phyloP scores from a whole-genome alignment of 108 stramenopile species.

The Pelagomonas calceolata region DNA sequence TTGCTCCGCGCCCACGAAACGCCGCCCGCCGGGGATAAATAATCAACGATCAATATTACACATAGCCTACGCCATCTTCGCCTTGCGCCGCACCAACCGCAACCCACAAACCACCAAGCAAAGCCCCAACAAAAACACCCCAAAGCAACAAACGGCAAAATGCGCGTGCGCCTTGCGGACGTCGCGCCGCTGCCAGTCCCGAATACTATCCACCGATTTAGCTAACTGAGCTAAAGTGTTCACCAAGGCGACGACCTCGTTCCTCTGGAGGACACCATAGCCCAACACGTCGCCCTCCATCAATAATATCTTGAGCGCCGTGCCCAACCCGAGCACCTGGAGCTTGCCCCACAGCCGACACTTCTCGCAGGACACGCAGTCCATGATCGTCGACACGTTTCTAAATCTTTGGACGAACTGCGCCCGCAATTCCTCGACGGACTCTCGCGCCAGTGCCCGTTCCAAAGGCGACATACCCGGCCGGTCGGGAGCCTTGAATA shows the following conservation, averaged over 20 bases:
- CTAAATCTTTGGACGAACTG: conserved; percentile 15
- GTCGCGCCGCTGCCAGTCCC: background rate
- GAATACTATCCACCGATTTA: background rate
- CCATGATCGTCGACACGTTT: conserved; percentile 21
- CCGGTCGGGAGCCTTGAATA: conserved; percentile 13
- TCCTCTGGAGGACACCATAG: background rate
- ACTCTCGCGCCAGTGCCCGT: background rate
- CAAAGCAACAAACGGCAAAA: background rate
- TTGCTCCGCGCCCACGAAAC: no score
- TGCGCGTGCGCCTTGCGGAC: background rate
- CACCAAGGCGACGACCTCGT: conserved; percentile 15
- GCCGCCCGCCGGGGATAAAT: no score
- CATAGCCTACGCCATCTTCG: no score
- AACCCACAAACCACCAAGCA: no score
- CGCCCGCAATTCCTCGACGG: conserved; percentile 3
- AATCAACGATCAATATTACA: no score
- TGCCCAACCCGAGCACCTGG: conserved; percentile 21
- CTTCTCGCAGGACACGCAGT: conserved; percentile 30
- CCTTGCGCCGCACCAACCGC: no score
- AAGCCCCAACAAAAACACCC: no score
- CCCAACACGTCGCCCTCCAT: background rate
- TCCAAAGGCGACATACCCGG: background rate
- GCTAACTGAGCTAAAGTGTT: conserved; percentile 7
- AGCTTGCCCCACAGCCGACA: conserved; percentile 28
- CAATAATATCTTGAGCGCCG: conserved; percentile 22